Evolutionary conservation across 768 basidiomycete genomes (phyloP).

Genomic region (Boletales sp.): DNA sequence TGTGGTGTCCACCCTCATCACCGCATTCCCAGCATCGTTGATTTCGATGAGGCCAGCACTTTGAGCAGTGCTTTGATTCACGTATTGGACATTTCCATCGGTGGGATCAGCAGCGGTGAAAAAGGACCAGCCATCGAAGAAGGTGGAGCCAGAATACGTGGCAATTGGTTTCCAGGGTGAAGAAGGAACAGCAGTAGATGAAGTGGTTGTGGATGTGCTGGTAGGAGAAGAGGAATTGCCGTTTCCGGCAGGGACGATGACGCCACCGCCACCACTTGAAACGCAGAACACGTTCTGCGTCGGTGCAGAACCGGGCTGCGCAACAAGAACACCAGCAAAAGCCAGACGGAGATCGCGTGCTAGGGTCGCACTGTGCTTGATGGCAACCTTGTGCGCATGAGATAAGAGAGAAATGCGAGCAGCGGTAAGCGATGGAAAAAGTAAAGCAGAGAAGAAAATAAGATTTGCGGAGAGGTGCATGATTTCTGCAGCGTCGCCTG

Average conservation of each 20-base stretch:
- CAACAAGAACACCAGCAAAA: slow-evolving; percentile 50
- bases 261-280: slow-evolving; percentile 17
- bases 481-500: slow-evolving; percentile 5
- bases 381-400: slow-evolving; percentile 51
- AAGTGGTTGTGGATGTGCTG: slow-evolving; percentile 20
- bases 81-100: slow-evolving; percentile 63
- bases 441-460: slow-evolving; percentile 29
- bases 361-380: slow-evolving; percentile 55
- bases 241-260: slow-evolving; percentile 16
- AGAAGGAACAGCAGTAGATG: slow-evolving; percentile 26
- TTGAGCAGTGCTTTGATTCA: slow-evolving; percentile 58
- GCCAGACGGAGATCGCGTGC: slow-evolving; percentile 69
- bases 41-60: slow-evolving; percentile 59
- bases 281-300: slow-evolving; percentile 37
- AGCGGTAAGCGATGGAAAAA: slow-evolving; percentile 19
- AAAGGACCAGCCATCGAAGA: slow-evolving; percentile 85
- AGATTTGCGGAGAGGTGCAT: slow-evolving; percentile 30
- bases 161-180: slow-evolving; percentile 61
- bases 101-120: slow-evolving; percentile 71
- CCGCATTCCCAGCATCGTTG: slow-evolving; percentile 67
- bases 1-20: slow-evolving; percentile 90
- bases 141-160: slow-evolving; percentile 60
- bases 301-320: slow-evolving; percentile 33
- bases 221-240: slow-evolving; percentile 21
- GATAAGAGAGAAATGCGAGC: slow-evolving; percentile 34